phyloP scores from a whole-genome alignment of 2,329 filamentous ascomycete species.

The Neonectria neomacrospora region DNA sequence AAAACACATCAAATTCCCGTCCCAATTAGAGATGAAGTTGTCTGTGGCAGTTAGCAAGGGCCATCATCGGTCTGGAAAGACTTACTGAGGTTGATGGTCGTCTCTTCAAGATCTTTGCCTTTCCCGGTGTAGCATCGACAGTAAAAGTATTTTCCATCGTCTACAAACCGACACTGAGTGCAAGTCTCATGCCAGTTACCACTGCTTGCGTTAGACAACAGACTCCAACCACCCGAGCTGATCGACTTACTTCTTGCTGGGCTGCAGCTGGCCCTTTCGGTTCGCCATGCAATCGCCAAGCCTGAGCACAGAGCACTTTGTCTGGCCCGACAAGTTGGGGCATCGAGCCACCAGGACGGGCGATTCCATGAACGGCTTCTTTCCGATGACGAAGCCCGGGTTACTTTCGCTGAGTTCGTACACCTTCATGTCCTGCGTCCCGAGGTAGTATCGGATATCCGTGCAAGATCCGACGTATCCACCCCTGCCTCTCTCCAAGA shows the following conservation, averaged over 20 bases:
- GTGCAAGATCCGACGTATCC: constrained; percentile 29
- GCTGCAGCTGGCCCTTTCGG: constrained; percentile 20
- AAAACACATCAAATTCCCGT: constrained; percentile 31
- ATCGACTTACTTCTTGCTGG: constrained; percentile 6
- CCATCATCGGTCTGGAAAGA: background rate
- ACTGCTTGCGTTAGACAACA: constrained; percentile 18
- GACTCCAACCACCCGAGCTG: too few species aligned
- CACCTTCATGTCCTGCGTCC: constrained; percentile 25
- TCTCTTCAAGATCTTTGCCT: background rate
- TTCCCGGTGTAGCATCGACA: constrained; percentile 27
- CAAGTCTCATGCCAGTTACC: constrained; percentile 30
- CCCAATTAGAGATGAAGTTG: constrained; percentile 23
- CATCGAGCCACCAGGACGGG: constrained; percentile 32
- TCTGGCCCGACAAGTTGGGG: constrained; percentile 22
- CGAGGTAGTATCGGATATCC: constrained; percentile 32
- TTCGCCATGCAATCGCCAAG: constrained; percentile 35
- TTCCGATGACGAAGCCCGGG: background rate
- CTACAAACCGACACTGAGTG: constrained; percentile 26
- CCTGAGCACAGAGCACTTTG: constrained; percentile 30
- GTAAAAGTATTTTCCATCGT: background rate
- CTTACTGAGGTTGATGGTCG: constrained; percentile 26
- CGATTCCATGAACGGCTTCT: constrained; percentile 23
- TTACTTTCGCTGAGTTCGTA: background rate
- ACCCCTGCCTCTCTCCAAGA: background rate
- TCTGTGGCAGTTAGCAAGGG: constrained; percentile 16